Evolutionary conservation across 345 rosid genomes (phyloP).

Genomic region (Mercurialis annua): DNA sequence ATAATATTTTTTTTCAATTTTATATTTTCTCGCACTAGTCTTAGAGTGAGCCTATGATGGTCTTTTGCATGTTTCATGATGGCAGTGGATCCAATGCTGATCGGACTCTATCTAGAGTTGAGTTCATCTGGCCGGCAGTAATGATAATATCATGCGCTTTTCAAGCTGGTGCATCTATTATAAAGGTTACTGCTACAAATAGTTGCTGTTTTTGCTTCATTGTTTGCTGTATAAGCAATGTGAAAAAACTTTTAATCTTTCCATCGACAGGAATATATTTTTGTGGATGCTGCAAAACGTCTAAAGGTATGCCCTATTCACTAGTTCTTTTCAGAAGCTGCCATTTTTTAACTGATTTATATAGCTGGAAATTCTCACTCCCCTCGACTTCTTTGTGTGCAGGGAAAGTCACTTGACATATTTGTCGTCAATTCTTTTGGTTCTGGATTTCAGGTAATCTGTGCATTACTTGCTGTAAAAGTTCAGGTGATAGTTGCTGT

Average conservation of each 20-base stretch:
- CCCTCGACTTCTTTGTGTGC: slow-evolving; percentile 24
- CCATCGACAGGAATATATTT: slow-evolving; percentile 68
- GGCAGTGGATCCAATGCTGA: slow-evolving; percentile 71
- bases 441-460: slow-evolving; percentile 85
- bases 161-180: slow-evolving; percentile 80
- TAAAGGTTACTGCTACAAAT: slow-evolving; percentile 48
- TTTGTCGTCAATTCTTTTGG: slow-evolving; percentile 92
- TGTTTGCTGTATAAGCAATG: slow-evolving; percentile 14
- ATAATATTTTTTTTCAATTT: background rate
- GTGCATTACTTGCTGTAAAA: slow-evolving; percentile 11
- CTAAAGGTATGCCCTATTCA: slow-evolving; percentile 45
- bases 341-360: background rate
- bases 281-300: slow-evolving; percentile 60
- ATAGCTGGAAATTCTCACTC: slow-evolving; percentile 15
- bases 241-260: slow-evolving; percentile 20
- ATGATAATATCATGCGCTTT: slow-evolving; percentile 82
- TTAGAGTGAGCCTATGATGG: slow-evolving; percentile 6
- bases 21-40: slow-evolving; percentile 1
- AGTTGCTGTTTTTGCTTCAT: slow-evolving; percentile 8
- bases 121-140: slow-evolving; percentile 64
- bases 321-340: slow-evolving; percentile 8
- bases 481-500: background rate
- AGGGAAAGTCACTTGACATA: slow-evolving; percentile 90
- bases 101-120: slow-evolving; percentile 50
- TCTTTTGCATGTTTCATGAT: slow-evolving; percentile 15